phyloP scores from a whole-genome alignment of 768 basidiomycete species.

The Suillus decipiens region DNA sequence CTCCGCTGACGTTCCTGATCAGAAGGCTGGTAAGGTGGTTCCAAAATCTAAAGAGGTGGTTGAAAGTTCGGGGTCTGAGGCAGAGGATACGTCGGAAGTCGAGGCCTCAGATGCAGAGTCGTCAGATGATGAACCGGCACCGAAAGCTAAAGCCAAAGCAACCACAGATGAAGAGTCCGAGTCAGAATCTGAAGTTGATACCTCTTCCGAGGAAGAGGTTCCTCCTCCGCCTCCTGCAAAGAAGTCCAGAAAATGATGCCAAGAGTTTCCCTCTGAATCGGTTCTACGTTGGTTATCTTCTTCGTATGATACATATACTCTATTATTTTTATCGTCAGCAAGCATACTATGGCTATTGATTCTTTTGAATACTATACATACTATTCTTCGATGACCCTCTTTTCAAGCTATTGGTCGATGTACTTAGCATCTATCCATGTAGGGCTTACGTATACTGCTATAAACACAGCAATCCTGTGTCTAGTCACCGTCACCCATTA shows the following conservation, averaged over 20 bases:
- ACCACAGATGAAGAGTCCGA: constrained; percentile 19
- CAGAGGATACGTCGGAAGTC: constrained; percentile 16
- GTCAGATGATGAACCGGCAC: constrained; percentile 26
- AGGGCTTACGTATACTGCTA: constrained; percentile 12
- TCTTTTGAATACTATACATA: constrained; percentile 7
- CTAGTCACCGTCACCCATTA: constrained; percentile 18
- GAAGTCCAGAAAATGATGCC: constrained; percentile 25
- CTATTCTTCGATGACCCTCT: neutral
- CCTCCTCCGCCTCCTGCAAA: constrained; percentile 29
- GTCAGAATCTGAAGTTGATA: constrained; percentile 26
- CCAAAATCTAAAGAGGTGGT: constrained; percentile 28
- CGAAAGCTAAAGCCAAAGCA: constrained; percentile 19
- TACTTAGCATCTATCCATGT: neutral
- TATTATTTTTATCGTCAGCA: constrained; percentile 3
- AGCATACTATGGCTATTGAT: constrained; percentile 4
- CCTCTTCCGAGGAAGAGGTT: constrained; percentile 37
- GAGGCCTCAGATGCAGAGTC: constrained; percentile 17
- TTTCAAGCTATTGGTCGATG: constrained; percentile 1
- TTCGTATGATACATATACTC: constrained; percentile 6
- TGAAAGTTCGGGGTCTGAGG: constrained; percentile 34
- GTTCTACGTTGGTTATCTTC: neutral
- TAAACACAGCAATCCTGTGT: constrained; percentile 33
- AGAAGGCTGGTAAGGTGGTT: constrained; percentile 28
- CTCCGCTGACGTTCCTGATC: constrained; percentile 16
- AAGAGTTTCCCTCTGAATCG: neutral